Conservation (phyloP, 2,329 filamentous ascomycete species). For the Cercospora nicotianae region DNA sequence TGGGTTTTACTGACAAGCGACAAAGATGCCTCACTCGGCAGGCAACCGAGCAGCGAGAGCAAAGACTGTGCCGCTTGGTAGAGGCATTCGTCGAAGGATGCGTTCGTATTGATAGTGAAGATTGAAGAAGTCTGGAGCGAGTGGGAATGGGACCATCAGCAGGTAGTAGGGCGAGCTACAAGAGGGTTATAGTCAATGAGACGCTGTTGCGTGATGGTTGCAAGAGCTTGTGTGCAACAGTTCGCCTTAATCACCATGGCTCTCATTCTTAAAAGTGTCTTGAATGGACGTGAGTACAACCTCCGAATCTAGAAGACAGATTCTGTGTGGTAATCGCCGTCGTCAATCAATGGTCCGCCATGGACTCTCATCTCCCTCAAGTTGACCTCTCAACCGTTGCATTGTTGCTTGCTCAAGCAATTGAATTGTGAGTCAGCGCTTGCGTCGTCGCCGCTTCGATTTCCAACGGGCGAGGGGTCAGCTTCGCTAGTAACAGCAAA, state of each 20-base stretch:
- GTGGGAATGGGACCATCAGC: background rate
- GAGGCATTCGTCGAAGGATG: background rate
- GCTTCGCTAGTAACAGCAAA: background rate
- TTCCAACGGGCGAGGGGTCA: background rate
- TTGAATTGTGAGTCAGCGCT: background rate
- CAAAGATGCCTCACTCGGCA: background rate
- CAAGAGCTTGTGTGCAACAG: background rate
- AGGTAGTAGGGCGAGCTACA: background rate
- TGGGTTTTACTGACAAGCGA: background rate
- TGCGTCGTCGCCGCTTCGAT: background rate
- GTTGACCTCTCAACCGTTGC: background rate
- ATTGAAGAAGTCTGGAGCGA: background rate
- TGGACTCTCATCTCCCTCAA: too few relatives aligned
- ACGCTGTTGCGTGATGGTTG: background rate
- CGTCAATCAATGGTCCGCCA: too few relatives aligned
- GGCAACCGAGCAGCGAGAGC: background rate
- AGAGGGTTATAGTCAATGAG: too few relatives aligned
- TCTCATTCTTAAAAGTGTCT: too few relatives aligned
- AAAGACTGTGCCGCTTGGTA: background rate
- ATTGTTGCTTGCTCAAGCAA: background rate
- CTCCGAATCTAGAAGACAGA: too few relatives aligned
- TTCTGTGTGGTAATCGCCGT: too few relatives aligned
- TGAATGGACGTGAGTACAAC: too few relatives aligned
- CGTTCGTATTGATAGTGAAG: background rate
- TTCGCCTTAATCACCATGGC: background rate